Conservation (phyloP, 192 early-diverging fungal genomes). For the Dissophora ornata region DNA sequence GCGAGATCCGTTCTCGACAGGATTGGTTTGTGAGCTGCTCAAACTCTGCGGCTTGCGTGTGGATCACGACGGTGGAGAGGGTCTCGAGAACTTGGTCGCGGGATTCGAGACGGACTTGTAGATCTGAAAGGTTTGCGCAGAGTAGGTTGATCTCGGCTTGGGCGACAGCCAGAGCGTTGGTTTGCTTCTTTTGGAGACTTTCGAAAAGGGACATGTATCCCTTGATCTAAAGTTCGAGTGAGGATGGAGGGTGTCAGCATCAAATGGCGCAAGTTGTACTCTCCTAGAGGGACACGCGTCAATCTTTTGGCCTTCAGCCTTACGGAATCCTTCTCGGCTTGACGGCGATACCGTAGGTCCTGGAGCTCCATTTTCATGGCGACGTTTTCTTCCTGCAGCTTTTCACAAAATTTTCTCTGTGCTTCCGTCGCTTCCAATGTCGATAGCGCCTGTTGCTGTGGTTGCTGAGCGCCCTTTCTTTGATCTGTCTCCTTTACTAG, state of each 20-base stretch:
- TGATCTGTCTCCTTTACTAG: constrained; percentile 6
- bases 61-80: constrained; percentile 8
- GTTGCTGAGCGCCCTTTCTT: background rate
- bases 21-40: constrained; percentile 12
- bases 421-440: constrained; percentile 15
- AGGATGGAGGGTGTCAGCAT: too few relatives aligned
- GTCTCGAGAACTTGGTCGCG: constrained; percentile 32
- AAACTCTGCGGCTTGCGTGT: constrained; percentile 24
- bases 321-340: constrained; percentile 41
- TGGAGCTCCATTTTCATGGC: constrained; percentile 35
- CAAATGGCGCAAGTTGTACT: too few relatives aligned
- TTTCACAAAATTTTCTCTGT: constrained; percentile 27
- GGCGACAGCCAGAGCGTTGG: constrained; percentile 43
- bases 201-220: constrained; percentile 52
- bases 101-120: constrained; percentile 3
- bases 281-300: too few relatives aligned
- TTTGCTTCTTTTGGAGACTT: constrained; percentile 50
- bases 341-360: constrained; percentile 28
- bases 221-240: constrained; percentile 23
- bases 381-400: constrained; percentile 34
- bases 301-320: too few relatives aligned
- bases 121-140: constrained; percentile 2
- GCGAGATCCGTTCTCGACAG: constrained; percentile 7
- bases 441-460: background rate
- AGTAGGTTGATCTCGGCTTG: constrained; percentile 29